Percentiles rank a stretch among this genome's conserved stretches.
Evolutionary conservation across 306 rosid species (phyloP).

Genomic region (Pterocarpus santalinus): DNA sequence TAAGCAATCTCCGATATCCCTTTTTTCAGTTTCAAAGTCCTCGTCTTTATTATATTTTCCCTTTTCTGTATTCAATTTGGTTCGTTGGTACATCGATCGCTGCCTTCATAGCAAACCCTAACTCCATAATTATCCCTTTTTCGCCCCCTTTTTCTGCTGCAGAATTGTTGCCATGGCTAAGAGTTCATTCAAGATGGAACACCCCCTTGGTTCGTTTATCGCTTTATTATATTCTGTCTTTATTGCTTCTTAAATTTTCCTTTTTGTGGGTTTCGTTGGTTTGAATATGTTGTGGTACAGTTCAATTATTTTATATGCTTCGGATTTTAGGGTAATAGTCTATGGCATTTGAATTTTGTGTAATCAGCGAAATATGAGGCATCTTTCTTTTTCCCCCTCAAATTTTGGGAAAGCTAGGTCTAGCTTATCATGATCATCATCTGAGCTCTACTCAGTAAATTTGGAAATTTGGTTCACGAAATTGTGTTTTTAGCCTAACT

Average conservation of each 20-base stretch:
- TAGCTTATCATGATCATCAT: neutral
- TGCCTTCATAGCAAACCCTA: conserved; percentile 5
- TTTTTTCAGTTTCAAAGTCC: neutral
- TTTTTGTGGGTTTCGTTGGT: neutral
- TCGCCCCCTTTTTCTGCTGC: neutral
- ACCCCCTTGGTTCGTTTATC: conserved; percentile 46
- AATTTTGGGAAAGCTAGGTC: neutral
- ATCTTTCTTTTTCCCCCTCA: neutral
- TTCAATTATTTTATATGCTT: conserved; percentile 8
- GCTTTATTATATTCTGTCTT: neutral
- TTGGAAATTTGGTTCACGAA: conserved; percentile 1
- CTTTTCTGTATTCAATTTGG: neutral
- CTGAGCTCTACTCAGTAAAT: neutral
- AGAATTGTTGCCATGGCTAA: conserved; percentile 43
- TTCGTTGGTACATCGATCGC: conserved; percentile 12
- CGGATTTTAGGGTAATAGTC: neutral
- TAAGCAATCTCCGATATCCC: conserved; percentile 24
- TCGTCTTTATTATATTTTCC: neutral
- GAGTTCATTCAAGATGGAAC: conserved; percentile 50
- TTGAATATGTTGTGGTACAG: neutral
- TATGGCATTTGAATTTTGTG: conserved; percentile 6
- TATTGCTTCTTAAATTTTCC: neutral
- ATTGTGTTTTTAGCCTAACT: neutral
- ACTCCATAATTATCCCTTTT: neutral
- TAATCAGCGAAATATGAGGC: neutral